phyloP scores from a whole-genome alignment of 2,329 filamentous ascomycete genomes.

The Claviceps fusiformis region DNA sequence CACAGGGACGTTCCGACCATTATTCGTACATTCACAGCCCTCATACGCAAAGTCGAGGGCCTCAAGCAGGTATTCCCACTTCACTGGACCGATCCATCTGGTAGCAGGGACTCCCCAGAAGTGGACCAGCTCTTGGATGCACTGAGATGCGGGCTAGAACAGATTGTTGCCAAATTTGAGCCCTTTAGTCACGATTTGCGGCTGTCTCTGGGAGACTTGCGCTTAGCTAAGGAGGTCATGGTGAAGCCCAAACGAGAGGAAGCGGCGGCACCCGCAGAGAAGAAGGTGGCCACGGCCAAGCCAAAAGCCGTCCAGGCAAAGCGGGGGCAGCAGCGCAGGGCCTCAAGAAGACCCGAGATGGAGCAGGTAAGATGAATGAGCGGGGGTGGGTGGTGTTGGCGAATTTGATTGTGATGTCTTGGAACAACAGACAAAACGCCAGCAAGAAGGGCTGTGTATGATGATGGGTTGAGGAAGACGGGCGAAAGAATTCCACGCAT shows the following conservation, averaged over 20 bases:
- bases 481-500: background rate
- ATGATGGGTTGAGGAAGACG: background rate
- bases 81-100: slow-evolving; percentile 69
- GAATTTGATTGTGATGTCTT: background rate
- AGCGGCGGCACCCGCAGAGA: slow-evolving; percentile 7
- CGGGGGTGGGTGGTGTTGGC: background rate
- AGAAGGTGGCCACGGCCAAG: slow-evolving; percentile 18
- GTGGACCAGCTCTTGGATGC: slow-evolving; percentile 56
- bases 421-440: background rate
- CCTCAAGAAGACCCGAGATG: slow-evolving; percentile 15
- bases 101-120: slow-evolving; percentile 42
- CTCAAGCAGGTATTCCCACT: slow-evolving; percentile 46
- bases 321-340: slow-evolving; percentile 9
- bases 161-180: slow-evolving; percentile 58
- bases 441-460: background rate
- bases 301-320: slow-evolving; percentile 13
- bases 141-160: slow-evolving; percentile 50
- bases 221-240: slow-evolving; percentile 57
- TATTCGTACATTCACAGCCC: slow-evolving; percentile 56
- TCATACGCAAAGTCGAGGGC: slow-evolving; percentile 54
- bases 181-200: slow-evolving; percentile 59
- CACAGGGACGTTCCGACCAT: slow-evolving; percentile 65
- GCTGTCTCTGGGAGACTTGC: slow-evolving; percentile 56
- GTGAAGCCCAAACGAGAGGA: slow-evolving; percentile 11
- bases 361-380: slow-evolving; percentile 12